A percentile compares a stretch with the other conserved stretches of the same genome.
Conservation (phyloP, 768 basidiomycete species). For the Tylopilus rubrobrunneus region DNA sequence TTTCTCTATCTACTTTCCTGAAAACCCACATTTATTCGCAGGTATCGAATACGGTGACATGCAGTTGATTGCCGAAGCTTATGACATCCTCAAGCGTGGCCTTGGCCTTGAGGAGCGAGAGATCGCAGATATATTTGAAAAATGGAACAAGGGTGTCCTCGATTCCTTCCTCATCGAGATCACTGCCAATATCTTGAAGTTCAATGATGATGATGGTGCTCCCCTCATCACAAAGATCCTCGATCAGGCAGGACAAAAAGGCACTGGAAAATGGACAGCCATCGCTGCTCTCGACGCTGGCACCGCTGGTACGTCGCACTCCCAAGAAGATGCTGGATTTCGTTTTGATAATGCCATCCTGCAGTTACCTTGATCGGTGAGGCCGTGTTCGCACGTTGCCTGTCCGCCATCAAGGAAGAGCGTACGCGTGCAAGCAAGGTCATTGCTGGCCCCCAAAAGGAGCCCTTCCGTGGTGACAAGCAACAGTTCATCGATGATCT, state of each 20-base stretch:
- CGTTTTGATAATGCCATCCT: conserved; percentile 8
- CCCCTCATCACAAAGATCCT: conserved; percentile 92
- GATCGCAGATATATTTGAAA: conserved; percentile 90
- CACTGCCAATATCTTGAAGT: conserved; percentile 93
- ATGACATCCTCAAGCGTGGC: conserved; percentile 97
- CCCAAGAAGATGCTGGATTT: conserved; percentile 4
- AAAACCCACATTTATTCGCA: conserved; percentile 28
- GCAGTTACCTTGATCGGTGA: conserved; percentile 97
- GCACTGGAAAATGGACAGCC: conserved; percentile 99
- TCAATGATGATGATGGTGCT: conserved; percentile 92
- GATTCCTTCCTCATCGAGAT: conserved; percentile 99
- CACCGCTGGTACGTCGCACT: conserved; percentile 57
- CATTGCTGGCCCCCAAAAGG: conserved; percentile 87
- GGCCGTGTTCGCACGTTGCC: conserved; percentile 97
- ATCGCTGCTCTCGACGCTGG: conserved; percentile 94
- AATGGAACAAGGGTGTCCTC: conserved; percentile 98
- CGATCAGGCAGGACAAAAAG: conserved; percentile 97
- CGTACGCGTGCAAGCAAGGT: conserved; percentile 89
- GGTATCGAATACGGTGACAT: conserved; percentile 99
- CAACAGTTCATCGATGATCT: conserved; percentile 98
- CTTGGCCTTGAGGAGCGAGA: conserved; percentile 83
- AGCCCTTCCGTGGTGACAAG: conserved; percentile 96
- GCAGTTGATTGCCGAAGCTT: conserved; percentile 98
- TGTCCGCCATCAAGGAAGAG: conserved; percentile 96
- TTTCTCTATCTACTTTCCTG: not conserved